These are phyloP conservation scores for Trichoderma guizhouense DNA, from an alignment of 2,329 filamentous ascomycete species.

Conservation along the genomic window DNA sequence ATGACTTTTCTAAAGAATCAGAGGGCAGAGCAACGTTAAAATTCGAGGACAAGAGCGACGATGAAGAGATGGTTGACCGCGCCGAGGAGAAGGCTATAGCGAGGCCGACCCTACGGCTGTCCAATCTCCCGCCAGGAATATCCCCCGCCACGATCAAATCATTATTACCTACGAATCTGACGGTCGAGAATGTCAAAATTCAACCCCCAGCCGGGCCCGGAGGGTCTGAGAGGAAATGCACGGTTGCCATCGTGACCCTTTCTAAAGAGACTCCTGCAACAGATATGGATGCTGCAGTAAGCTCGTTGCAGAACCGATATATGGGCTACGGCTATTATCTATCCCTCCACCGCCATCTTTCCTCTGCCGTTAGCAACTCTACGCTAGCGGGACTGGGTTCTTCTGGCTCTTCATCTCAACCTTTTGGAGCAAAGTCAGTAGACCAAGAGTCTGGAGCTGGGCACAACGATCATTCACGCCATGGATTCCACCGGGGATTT, in stretches of 20 bases:
- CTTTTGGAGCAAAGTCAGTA: slow-evolving; percentile 74
- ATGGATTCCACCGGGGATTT: slow-evolving; percentile 58
- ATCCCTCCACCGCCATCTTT: slow-evolving; percentile 76
- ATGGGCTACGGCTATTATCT: slow-evolving; percentile 82
- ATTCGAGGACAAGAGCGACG: slow-evolving; percentile 51
- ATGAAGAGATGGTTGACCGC: slow-evolving; percentile 46
- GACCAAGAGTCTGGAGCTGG: slow-evolving; percentile 38
- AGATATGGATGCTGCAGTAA: slow-evolving; percentile 79
- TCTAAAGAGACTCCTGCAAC: slow-evolving; percentile 76
- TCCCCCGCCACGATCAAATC: slow-evolving; percentile 59
- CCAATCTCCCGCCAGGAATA: slow-evolving; percentile 58
- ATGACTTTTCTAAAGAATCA: slow-evolving; percentile 38
- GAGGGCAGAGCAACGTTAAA: slow-evolving; percentile 32
- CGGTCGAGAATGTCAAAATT: slow-evolving; percentile 71
- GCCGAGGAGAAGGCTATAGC: slow-evolving; percentile 58
- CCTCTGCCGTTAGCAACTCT: slow-evolving; percentile 61
- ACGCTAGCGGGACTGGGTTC: slow-evolving; percentile 27
- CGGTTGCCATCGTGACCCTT: slow-evolving; percentile 76
- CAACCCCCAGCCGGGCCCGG: slow-evolving; percentile 52
- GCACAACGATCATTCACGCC: slow-evolving; percentile 38
- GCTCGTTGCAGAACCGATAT: slow-evolving; percentile 75
- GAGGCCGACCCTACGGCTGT: slow-evolving; percentile 60
- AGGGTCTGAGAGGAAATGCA: slow-evolving; percentile 64
- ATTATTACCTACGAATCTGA: slow-evolving; percentile 56
- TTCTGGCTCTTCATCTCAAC: slow-evolving; percentile 53